These are phyloP conservation scores for Ramularia collo-cygni DNA, from an alignment of 2,329 filamentous ascomycete species.

Conservation along the genomic window DNA sequence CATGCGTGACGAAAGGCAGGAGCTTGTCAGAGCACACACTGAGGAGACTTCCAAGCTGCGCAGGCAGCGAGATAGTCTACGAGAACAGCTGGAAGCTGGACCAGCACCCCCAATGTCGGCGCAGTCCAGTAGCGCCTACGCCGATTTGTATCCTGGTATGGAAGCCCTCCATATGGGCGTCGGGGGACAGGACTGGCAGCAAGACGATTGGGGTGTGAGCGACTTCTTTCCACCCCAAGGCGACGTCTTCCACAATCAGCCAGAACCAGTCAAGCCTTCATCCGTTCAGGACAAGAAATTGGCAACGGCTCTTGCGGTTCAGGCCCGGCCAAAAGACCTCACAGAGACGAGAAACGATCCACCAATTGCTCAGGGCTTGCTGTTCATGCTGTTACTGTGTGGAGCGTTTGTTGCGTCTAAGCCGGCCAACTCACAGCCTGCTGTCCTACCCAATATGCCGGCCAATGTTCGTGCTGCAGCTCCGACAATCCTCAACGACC, in stretches of 20 bases:
- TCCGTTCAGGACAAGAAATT: slow-evolving; percentile 21
- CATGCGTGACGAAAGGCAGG: slow-evolving; percentile 80
- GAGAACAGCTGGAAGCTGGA: slow-evolving; percentile 56
- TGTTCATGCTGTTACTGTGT: slow-evolving; percentile 94
- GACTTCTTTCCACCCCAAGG: slow-evolving; percentile 8
- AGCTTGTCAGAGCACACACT: slow-evolving; percentile 81
- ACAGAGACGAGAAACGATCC: slow-evolving; percentile 35
- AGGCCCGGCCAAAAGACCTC: slow-evolving; percentile 34
- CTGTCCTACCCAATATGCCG: slow-evolving; percentile 68
- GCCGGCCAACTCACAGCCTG: slow-evolving; percentile 59
- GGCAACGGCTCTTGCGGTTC: slow-evolving; percentile 16
- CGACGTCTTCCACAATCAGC: slow-evolving; percentile 53
- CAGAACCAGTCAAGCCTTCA: slow-evolving; percentile 17
- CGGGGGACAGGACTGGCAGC: slow-evolving; percentile 62
- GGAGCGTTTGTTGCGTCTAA: slow-evolving; percentile 94
- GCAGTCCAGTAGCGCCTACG: slow-evolving; percentile 54
- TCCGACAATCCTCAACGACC: slow-evolving; percentile 68
- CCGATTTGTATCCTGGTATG: slow-evolving; percentile 71
- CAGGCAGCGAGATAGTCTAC: slow-evolving; percentile 83
- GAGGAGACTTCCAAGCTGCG: slow-evolving; percentile 84
- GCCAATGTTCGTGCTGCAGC: slow-evolving; percentile 75
- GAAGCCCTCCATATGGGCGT: slow-evolving; percentile 71
- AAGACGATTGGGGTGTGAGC: background rate
- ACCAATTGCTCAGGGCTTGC: slow-evolving; percentile 69
- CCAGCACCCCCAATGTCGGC: slow-evolving; percentile 38